A percentile compares a stretch with the other conserved stretches of the same genome.
These are phyloP conservation scores for Lipomyces japonicus DNA, from an alignment of 805 yeast genomes.

Conservation along the genomic window DNA sequence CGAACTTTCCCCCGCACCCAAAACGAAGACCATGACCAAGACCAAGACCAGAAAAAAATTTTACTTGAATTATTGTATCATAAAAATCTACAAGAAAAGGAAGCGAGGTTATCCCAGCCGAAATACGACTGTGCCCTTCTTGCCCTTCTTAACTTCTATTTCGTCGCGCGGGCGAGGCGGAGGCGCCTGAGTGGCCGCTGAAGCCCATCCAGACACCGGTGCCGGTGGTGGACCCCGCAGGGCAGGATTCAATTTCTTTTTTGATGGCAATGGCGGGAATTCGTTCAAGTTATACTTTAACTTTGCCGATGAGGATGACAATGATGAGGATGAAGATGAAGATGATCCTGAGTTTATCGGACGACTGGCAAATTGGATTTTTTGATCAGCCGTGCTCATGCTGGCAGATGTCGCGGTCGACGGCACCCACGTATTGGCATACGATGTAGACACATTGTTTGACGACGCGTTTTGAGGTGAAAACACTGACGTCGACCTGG, in stretches of 20 bases:
- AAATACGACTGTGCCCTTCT: slow-evolving; percentile 19
- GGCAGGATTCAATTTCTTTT: neutral
- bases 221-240: neutral
- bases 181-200: neutral
- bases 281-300: slow-evolving; percentile 14
- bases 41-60: too few species aligned
- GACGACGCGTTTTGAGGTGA: slow-evolving; percentile 15
- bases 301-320: neutral
- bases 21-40: too few species aligned
- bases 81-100: slow-evolving; percentile 1
- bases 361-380: slow-evolving; percentile 9
- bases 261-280: slow-evolving; percentile 24
- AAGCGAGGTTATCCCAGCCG: neutral
- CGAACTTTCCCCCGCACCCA: too few species aligned
- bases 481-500: slow-evolving; percentile 4
- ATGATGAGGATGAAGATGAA: slow-evolving; percentile 8
- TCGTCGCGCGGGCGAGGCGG: neutral
- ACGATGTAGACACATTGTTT: slow-evolving; percentile 11
- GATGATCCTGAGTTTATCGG: neutral
- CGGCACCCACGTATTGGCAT: slow-evolving; percentile 20
- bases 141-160: slow-evolving; percentile 10
- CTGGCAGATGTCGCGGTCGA: slow-evolving; percentile 1
- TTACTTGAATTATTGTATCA: too few species aligned
- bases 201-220: slow-evolving; percentile 5
- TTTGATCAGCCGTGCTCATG: slow-evolving; percentile 12